Percentiles rank a stretch among this genome's conserved stretches.
Evolutionary conservation across 192 early-diverging fungal species (phyloP).

Genomic region (Fimicolochytrium jonesii): DNA sequence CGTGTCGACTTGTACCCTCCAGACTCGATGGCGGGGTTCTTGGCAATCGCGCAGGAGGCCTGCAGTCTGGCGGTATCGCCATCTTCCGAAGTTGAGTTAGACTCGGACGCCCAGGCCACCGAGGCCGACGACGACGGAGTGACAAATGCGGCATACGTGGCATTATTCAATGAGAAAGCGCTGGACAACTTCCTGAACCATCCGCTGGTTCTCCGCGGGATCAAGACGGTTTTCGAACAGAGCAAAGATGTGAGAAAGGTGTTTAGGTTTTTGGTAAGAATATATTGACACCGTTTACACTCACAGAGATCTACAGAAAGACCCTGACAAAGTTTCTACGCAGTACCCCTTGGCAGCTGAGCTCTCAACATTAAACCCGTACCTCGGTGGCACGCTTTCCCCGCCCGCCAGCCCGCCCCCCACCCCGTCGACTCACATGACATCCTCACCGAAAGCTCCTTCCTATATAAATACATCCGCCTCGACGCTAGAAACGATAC

Average conservation of each 20-base stretch:
- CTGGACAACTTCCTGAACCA: neutral
- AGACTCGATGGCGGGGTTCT: conserved; percentile 52
- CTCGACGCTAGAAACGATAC: conserved; percentile 31
- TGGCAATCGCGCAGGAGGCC: conserved; percentile 47
- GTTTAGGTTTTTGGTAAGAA: conserved; percentile 30
- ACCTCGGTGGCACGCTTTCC: too few species aligned
- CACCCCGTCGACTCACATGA: neutral
- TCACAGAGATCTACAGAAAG: too few species aligned
- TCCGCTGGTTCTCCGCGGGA: neutral
- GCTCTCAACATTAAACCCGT: too few species aligned
- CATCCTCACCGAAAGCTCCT: neutral
- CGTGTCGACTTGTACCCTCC: conserved; percentile 68
- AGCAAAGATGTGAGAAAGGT: conserved; percentile 18
- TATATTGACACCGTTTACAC: too few species aligned
- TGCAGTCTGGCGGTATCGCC: conserved; percentile 25
- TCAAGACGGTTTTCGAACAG: conserved; percentile 7
- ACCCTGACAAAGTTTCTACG: too few species aligned
- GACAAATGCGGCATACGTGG: neutral
- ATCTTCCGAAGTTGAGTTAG: too few species aligned
- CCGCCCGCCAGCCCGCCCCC: neutral
- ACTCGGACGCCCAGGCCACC: too few species aligned
- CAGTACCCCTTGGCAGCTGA: too few species aligned
- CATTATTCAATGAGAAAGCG: conserved; percentile 20
- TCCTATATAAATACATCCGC: too few species aligned
- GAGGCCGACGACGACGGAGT: conserved; percentile 14